A percentile compares a stretch with the other conserved stretches of the same genome.
Conservation (phyloP, 75 land plant genomes). For the Chamaecyparis obtusa region DNA sequence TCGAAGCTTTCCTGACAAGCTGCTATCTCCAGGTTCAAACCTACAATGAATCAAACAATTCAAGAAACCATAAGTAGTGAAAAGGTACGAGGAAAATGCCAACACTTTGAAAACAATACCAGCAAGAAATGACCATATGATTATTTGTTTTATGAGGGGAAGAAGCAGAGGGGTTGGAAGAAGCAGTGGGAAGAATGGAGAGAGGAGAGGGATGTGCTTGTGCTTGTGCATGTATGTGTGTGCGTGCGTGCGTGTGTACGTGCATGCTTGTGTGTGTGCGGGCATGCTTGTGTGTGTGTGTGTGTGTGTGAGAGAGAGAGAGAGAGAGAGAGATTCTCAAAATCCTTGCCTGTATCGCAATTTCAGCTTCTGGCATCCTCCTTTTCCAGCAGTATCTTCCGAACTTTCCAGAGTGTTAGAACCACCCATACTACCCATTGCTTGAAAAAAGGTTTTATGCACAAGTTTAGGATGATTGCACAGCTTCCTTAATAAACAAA, state of each 20-base stretch:
- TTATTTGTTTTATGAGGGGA: neutral
- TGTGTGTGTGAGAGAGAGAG: neutral
- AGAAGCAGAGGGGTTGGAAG: neutral
- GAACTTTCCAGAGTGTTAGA: neutral
- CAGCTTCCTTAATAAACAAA: slow-evolving; percentile 36
- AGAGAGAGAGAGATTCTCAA: neutral
- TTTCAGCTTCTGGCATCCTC: neutral
- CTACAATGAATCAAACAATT: slow-evolving; percentile 7
- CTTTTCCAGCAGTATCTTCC: neutral
- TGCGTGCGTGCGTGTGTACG: neutral
- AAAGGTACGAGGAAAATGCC: neutral
- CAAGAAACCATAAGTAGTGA: neutral
- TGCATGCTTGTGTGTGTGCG: too few relatives aligned
- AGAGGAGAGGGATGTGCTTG: too few relatives aligned
- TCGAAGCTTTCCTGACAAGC: slow-evolving; percentile 36
- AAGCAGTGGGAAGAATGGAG: neutral
- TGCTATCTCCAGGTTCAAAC: slow-evolving; percentile 14
- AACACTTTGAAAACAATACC: neutral
- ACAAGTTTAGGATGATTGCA: slow-evolving; percentile 44
- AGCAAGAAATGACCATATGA: neutral
- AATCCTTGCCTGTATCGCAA: neutral
- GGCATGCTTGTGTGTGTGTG: neutral
- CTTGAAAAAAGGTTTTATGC: neutral
- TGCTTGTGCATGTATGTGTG: too few relatives aligned
- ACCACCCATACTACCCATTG: neutral